A percentile compares a stretch with the other conserved stretches of the same genome.
These are phyloP conservation scores for Fomes fomentarius DNA, from an alignment of 1,284 basidiomycete genomes.

Conservation along the genomic window DNA sequence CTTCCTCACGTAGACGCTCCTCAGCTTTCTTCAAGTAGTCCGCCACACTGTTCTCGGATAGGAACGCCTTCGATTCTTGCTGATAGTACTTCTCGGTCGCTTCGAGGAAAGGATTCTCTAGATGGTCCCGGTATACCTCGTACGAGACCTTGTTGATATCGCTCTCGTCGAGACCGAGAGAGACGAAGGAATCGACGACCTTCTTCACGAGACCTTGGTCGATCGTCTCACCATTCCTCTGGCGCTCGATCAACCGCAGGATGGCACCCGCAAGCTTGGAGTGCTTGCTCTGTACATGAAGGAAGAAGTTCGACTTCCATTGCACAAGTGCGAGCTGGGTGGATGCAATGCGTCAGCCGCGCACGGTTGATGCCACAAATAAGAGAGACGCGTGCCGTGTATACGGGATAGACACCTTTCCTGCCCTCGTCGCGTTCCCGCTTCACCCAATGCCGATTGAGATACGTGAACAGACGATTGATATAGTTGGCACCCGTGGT, in stretches of 20 bases:
- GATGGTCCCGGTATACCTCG: constrained; percentile 92
- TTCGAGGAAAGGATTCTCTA: constrained; percentile 88
- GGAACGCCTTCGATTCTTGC: constrained; percentile 89
- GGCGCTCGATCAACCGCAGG: constrained; percentile 87
- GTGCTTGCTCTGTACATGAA: constrained; percentile 81
- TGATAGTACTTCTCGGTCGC: constrained; percentile 93
- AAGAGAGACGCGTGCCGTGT: constrained; percentile 74
- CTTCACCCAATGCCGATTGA: constrained; percentile 99
- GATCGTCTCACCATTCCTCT: constrained; percentile 94
- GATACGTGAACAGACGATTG: constrained; percentile 94
- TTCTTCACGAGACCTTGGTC: constrained; percentile 95
- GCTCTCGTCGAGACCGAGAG: constrained; percentile 90
- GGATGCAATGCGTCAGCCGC: neutral
- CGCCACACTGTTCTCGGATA: constrained; percentile 88
- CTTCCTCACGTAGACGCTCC: constrained; percentile 90
- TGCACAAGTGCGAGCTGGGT: constrained; percentile 89
- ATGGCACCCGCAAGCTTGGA: constrained; percentile 87
- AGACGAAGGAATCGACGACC: constrained; percentile 96
- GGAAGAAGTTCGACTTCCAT: constrained; percentile 95
- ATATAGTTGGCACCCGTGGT: constrained; percentile 97
- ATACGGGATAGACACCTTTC: constrained; percentile 94
- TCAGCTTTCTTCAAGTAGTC: constrained; percentile 99
- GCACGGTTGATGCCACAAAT: neutral
- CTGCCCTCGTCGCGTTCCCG: constrained; percentile 97
- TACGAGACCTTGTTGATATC: constrained; percentile 93